A percentile compares a stretch with the other conserved stretches of the same genome.
Evolutionary conservation across 2,329 filamentous ascomycete species (phyloP).

Genomic region (Calonectria henricotiae): DNA sequence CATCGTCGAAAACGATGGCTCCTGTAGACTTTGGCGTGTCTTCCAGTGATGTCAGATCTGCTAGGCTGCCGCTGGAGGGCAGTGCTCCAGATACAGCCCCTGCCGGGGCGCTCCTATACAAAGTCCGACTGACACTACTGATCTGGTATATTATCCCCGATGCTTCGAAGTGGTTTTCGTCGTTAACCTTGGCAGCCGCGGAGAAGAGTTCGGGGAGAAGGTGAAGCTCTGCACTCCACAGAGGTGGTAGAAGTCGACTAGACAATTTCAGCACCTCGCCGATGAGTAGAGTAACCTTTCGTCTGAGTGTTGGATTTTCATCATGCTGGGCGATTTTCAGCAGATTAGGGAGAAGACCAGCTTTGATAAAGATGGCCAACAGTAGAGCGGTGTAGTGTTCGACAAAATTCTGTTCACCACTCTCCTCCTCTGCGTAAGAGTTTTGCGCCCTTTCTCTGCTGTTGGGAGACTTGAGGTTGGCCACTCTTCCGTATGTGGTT

Average conservation of each 20-base stretch:
- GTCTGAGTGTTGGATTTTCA: constrained; percentile 80
- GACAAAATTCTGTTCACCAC: constrained; percentile 86
- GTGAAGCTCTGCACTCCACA: constrained; percentile 88
- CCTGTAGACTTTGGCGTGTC: constrained; percentile 70
- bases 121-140: constrained; percentile 94
- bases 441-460: constrained; percentile 66
- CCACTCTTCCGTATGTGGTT: constrained; percentile 96
- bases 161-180: constrained; percentile 83
- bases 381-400: constrained; percentile 95
- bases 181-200: constrained; percentile 80
- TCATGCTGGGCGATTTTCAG: constrained; percentile 78
- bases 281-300: constrained; percentile 91
- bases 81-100: constrained; percentile 59
- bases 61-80: constrained; percentile 64
- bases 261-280: constrained; percentile 93
- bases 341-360: constrained; percentile 78
- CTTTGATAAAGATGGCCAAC: constrained; percentile 86
- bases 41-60: constrained; percentile 68
- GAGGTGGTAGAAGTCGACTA: constrained; percentile 85
- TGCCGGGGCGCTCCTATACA: constrained; percentile 83
- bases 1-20: constrained; percentile 70
- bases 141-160: constrained; percentile 97
- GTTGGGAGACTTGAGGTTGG: constrained; percentile 80
- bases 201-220: constrained; percentile 89
- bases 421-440: constrained; percentile 76